Conservation (phyloP, 306 rosid genomes). For the Cyclanthera cordifolia region DNA sequence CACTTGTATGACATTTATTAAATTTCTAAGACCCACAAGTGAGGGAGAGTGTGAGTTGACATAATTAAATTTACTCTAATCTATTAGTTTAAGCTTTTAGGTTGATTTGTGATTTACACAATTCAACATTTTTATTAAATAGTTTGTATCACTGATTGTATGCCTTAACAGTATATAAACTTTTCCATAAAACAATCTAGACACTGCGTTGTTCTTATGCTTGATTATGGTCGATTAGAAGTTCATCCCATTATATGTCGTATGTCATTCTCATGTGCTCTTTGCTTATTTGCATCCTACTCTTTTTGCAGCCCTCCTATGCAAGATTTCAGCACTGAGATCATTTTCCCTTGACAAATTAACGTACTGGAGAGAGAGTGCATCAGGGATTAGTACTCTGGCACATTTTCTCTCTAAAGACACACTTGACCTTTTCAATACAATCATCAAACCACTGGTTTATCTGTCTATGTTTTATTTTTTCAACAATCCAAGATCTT, state of each 20-base stretch:
- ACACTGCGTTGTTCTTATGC: background rate
- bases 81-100: too few relatives aligned
- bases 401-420: constrained; percentile 36
- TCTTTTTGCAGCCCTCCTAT: constrained; percentile 25
- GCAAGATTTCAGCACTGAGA: constrained; percentile 29
- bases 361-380: constrained; percentile 32
- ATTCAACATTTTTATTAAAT: too few relatives aligned
- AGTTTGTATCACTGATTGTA: background rate
- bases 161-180: background rate
- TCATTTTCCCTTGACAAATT: constrained; percentile 34
- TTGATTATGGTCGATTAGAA: background rate
- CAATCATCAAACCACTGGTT: constrained; percentile 28
- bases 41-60: too few relatives aligned
- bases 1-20: too few relatives aligned
- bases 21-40: too few relatives aligned
- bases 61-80: too few relatives aligned
- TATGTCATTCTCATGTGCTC: constrained; percentile 4
- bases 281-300: background rate
- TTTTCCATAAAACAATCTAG: background rate
- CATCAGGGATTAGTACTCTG: constrained; percentile 33
- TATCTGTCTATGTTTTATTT: constrained; percentile 34
- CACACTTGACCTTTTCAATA: constrained; percentile 27
- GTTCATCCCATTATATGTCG: constrained; percentile 1
- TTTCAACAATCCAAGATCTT: constrained; percentile 30
- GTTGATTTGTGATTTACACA: too few relatives aligned